Evolutionary conservation across 2,329 filamentous ascomycete genomes (phyloP).

Genomic region (Diplodia intermedia): DNA sequence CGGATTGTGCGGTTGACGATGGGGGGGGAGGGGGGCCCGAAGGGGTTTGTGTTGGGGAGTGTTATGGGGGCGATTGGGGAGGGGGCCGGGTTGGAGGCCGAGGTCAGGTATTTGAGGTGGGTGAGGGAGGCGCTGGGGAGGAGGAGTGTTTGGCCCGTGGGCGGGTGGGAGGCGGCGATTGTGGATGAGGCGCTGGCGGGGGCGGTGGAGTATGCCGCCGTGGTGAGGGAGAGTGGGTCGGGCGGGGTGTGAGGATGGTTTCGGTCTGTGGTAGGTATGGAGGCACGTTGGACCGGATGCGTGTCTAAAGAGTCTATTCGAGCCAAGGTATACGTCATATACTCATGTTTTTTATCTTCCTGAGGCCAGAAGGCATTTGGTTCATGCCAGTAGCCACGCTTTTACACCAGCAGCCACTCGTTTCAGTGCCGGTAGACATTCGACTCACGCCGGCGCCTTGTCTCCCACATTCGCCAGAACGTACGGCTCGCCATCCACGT

Average conservation of each 20-base stretch:
- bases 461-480: slow-evolving; percentile 6
- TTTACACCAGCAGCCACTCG: no score
- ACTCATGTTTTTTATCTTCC: no score
- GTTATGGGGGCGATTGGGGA: not conserved
- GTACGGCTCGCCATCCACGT: slow-evolving; percentile 8
- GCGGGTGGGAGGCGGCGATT: slow-evolving; percentile 7
- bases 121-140: not conserved
- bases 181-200: slow-evolving; percentile 1
- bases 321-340: no score
- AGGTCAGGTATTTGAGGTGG: slow-evolving; percentile 11
- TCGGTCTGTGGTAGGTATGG: no score
- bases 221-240: not conserved
- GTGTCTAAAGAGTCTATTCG: no score
- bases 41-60: slow-evolving; percentile 7
- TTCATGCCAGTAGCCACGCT: no score
- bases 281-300: no score
- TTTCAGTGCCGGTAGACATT: not conserved
- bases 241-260: not conserved
- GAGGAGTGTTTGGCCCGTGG: slow-evolving; percentile 7
- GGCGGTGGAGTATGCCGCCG: not conserved
- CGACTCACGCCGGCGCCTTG: not conserved
- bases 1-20: slow-evolving; percentile 6
- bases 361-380: no score
- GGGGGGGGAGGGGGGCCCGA: not conserved
- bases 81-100: not conserved